A percentile compares a stretch with the other conserved stretches of the same genome.
These are phyloP conservation scores for Heteromeles arbutifolia DNA, from an alignment of 306 rosid species.

Conservation along the genomic window DNA sequence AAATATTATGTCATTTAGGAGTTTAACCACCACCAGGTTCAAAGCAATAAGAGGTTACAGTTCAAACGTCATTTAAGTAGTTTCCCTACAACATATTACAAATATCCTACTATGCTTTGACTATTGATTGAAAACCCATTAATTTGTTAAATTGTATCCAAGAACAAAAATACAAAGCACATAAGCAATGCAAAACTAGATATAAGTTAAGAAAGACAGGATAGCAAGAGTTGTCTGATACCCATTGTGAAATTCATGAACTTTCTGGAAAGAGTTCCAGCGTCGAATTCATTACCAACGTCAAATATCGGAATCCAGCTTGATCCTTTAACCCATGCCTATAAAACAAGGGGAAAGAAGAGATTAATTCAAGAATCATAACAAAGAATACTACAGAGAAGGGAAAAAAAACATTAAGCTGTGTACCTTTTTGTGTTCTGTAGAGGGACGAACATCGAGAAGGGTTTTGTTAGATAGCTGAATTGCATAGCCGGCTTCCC, in stretches of 20 bases:
- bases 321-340: constrained; percentile 95
- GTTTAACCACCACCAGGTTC: constrained; percentile 4
- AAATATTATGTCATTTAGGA: constrained; percentile 16
- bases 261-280: constrained; percentile 63
- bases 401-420: constrained; percentile 10
- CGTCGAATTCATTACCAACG: constrained; percentile 46
- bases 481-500: constrained; percentile 91
- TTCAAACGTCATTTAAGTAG: not conserved
- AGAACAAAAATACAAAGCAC: not conserved
- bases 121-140: not conserved
- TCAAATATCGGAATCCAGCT: constrained; percentile 89
- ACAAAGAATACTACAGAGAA: not conserved
- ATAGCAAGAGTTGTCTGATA: constrained; percentile 23
- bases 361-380: not conserved
- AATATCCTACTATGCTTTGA: not conserved
- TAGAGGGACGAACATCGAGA: constrained; percentile 90
- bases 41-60: not conserved
- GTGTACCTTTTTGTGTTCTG: constrained; percentile 66
- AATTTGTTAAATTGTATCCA: not conserved
- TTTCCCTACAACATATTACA: not conserved
- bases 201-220: constrained; percentile 4
- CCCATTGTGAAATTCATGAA: constrained; percentile 72
- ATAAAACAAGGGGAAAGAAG: constrained; percentile 19
- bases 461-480: constrained; percentile 85
- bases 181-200: too few relatives aligned